phyloP scores from a whole-genome alignment of 1,284 basidiomycete genomes.

The Ustilago nuda region DNA sequence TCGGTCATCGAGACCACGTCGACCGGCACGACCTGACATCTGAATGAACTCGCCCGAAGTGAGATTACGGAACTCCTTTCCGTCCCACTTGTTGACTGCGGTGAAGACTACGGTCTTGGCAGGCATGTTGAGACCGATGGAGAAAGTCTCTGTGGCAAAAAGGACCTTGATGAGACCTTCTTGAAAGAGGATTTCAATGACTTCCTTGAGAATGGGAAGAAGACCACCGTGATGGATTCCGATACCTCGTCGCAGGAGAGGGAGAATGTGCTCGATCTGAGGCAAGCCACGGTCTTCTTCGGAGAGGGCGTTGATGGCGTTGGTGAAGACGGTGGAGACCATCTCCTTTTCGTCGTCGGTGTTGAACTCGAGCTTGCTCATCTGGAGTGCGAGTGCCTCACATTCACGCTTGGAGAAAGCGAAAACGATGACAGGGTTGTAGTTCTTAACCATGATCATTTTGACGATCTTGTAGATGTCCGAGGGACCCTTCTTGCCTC shows the following conservation, averaged over 20 bases:
- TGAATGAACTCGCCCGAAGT: conserved; percentile 71
- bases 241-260: conserved; percentile 92
- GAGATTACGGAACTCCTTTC: conserved; percentile 90
- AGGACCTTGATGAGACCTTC: conserved; percentile 99
- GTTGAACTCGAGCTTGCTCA: conserved; percentile 97
- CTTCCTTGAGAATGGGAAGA: conserved; percentile 96
- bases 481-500: conserved; percentile 92
- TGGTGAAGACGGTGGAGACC: conserved; percentile 90
- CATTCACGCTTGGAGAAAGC: conserved; percentile 99
- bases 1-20: conserved; percentile 96
- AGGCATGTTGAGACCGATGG: conserved; percentile 99
- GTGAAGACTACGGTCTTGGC: conserved; percentile 99
- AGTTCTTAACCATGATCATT: conserved; percentile 98
- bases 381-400: conserved; percentile 87
- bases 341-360: conserved; percentile 90
- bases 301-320: conserved; percentile 89
- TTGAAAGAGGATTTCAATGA: conserved; percentile 99
- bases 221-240: conserved; percentile 99
- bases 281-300: conserved; percentile 90
- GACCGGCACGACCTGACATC: conserved; percentile 98
- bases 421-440: conserved; percentile 98
- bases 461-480: conserved; percentile 99
- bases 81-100: conserved; percentile 93
- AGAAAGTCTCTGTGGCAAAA: conserved; percentile 99
- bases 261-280: conserved; percentile 92